Percentiles rank a stretch among this genome's conserved stretches.
phyloP scores from a whole-genome alignment of 805 yeast species.

The Nadsonia fulvescens region DNA sequence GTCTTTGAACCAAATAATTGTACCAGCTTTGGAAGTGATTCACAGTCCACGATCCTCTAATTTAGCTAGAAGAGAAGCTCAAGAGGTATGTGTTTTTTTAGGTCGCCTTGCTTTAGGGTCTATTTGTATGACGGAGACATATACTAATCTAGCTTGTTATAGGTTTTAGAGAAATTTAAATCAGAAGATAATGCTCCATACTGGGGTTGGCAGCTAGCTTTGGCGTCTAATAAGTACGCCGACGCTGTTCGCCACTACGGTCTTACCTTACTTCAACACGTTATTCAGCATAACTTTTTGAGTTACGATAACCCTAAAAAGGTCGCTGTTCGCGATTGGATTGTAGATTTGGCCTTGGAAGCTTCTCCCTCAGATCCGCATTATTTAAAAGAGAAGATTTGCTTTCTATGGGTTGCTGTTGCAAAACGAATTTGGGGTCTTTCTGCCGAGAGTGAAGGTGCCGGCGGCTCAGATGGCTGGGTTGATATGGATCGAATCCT shows the following conservation, averaged over 20 bases:
- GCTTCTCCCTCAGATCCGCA: constrained; percentile 60
- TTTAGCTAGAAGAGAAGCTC: not conserved
- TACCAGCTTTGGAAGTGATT: too few species aligned
- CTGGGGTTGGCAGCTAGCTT: constrained; percentile 81
- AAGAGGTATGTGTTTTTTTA: constrained; percentile 1
- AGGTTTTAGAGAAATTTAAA: constrained; percentile 61
- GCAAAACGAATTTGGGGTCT: constrained; percentile 88
- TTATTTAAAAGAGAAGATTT: constrained; percentile 74
- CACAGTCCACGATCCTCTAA: too few species aligned
- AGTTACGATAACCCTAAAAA: constrained; percentile 41
- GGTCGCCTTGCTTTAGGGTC: not conserved
- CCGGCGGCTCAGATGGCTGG: constrained; percentile 41
- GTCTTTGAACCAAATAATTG: too few species aligned
- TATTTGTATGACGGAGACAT: too few species aligned
- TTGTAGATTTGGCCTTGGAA: constrained; percentile 53
- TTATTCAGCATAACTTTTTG: constrained; percentile 38
- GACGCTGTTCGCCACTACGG: constrained; percentile 82
- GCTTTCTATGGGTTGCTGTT: constrained; percentile 77
- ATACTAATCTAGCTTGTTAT: too few species aligned
- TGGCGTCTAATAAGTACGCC: constrained; percentile 39
- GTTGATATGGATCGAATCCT: constrained; percentile 67
- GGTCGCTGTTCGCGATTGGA: constrained; percentile 64
- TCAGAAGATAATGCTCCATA: constrained; percentile 67
- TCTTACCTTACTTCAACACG: constrained; percentile 53
- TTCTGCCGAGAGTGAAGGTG: constrained; percentile 9